These are phyloP conservation scores for Hypoxylon sp. DNA, from an alignment of 2,329 filamentous ascomycete genomes.

Conservation along the genomic window DNA sequence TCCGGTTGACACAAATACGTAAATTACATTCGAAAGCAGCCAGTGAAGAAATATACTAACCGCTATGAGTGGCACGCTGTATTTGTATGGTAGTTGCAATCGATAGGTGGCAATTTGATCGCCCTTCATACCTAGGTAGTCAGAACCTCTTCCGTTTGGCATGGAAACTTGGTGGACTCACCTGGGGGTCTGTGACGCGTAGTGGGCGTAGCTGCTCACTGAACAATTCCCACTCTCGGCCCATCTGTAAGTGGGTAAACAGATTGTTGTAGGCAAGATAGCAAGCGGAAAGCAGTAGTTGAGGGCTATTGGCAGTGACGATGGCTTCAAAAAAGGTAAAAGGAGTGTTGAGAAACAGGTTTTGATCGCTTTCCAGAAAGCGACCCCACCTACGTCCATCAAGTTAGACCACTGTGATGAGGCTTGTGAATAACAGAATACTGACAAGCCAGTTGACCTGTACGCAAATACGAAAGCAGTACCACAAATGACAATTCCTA, in stretches of 20 bases:
- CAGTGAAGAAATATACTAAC: constrained; percentile 51
- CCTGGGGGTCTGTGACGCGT: constrained; percentile 47
- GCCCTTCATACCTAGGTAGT: constrained; percentile 29
- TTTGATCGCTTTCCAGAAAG: constrained; percentile 23
- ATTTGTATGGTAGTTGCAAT: constrained; percentile 52
- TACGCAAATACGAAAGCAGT: not conserved
- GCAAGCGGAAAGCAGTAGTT: constrained; percentile 50
- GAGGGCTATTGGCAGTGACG: constrained; percentile 49
- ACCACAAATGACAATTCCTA: constrained; percentile 18
- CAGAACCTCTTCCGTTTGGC: not conserved
- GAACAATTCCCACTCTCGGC: constrained; percentile 52
- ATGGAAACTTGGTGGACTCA: not conserved
- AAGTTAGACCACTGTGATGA: no score
- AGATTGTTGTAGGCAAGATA: constrained; percentile 53
- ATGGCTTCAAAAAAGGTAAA: constrained; percentile 27
- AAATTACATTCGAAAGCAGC: constrained; percentile 52
- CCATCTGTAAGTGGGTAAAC: constrained; percentile 53
- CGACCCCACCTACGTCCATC: no score
- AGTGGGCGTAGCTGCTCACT: constrained; percentile 42
- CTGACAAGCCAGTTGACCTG: no score
- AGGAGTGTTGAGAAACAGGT: constrained; percentile 10
- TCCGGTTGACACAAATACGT: constrained; percentile 43
- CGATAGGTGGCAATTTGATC: constrained; percentile 49
- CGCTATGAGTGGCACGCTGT: constrained; percentile 48
- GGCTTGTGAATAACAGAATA: no score